Evolutionary conservation across 352 stramenopile genomes (phyloP).

Genomic region (Globisporangium parvum): DNA sequence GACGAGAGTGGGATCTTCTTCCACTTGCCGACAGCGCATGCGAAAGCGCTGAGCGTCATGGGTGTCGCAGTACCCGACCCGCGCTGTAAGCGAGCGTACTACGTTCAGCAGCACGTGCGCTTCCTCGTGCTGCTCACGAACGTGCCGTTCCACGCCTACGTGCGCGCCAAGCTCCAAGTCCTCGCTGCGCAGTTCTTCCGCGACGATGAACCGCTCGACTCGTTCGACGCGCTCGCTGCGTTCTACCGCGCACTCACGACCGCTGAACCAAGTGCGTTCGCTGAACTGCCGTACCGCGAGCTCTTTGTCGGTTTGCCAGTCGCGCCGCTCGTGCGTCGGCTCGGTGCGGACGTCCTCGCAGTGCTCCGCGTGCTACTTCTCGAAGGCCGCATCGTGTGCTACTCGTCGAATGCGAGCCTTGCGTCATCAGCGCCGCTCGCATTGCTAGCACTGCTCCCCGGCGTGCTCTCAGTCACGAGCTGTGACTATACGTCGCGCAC

Average conservation of each 20-base stretch:
- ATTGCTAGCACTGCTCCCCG: slow-evolving; percentile 46
- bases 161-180: slow-evolving; percentile 30
- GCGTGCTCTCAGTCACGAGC: slow-evolving; percentile 28
- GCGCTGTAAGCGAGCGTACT: slow-evolving; percentile 23
- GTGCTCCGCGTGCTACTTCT: slow-evolving; percentile 64
- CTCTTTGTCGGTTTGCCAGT: slow-evolving; percentile 36
- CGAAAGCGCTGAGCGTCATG: slow-evolving; percentile 18
- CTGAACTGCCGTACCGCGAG: slow-evolving; percentile 35
- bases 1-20: slow-evolving; percentile 43
- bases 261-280: slow-evolving; percentile 17
- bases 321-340: slow-evolving; percentile 34
- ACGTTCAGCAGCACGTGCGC: slow-evolving; percentile 40
- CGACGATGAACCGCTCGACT: slow-evolving; percentile 14
- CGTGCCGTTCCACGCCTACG: slow-evolving; percentile 31
- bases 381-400: slow-evolving; percentile 76
- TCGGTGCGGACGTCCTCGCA: slow-evolving; percentile 57
- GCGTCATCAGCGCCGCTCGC: slow-evolving; percentile 47
- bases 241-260: slow-evolving; percentile 25
- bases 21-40: slow-evolving; percentile 19
- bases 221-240: slow-evolving; percentile 20
- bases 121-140: slow-evolving; percentile 48
- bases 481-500: slow-evolving; percentile 28
- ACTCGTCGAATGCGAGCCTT: slow-evolving; percentile 45
- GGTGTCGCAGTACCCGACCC: slow-evolving; percentile 45
- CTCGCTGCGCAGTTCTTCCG: slow-evolving; percentile 28